phyloP scores from a whole-genome alignment of 257 asterid genomes.

The Capsicum pubescens region DNA sequence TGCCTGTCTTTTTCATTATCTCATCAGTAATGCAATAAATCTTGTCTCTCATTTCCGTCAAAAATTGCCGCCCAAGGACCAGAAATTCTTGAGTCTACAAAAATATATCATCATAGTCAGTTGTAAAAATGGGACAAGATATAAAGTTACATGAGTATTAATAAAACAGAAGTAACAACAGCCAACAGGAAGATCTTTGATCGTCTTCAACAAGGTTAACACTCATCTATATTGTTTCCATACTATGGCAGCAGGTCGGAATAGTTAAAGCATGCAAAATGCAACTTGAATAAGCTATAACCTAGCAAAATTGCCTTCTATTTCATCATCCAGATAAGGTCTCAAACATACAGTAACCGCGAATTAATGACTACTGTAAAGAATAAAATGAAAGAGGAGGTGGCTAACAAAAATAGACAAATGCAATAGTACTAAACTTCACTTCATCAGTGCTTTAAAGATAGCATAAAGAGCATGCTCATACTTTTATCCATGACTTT shows the following conservation, averaged over 20 bases:
- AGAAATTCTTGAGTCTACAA: constrained; percentile 83
- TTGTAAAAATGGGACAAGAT: not conserved
- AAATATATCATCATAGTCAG: constrained; percentile 35
- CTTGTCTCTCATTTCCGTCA: constrained; percentile 82
- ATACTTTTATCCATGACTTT: constrained; percentile 64
- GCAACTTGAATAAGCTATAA: not conserved
- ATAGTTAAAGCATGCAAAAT: not conserved
- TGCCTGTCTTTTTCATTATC: constrained; percentile 70
- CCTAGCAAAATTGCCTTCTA: not conserved
- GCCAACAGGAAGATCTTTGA: constrained; percentile 14
- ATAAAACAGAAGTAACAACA: not conserved
- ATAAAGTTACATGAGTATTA: not conserved
- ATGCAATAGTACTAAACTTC: not conserved
- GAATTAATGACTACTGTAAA: not conserved
- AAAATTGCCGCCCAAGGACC: constrained; percentile 79
- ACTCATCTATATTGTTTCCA: not conserved
- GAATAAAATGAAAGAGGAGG: constrained; percentile 11
- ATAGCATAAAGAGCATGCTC: not conserved
- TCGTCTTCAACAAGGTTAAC: constrained; percentile 14
- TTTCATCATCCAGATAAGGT: not conserved
- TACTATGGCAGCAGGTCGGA: not conserved
- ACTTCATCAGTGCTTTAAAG: not conserved
- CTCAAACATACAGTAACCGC: not conserved
- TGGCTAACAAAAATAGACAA: not conserved
- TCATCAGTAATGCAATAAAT: constrained; percentile 84